Base-by-base conservation (phyloP, 352 stramenopile species). In the Pythium aristosporum region DNA sequence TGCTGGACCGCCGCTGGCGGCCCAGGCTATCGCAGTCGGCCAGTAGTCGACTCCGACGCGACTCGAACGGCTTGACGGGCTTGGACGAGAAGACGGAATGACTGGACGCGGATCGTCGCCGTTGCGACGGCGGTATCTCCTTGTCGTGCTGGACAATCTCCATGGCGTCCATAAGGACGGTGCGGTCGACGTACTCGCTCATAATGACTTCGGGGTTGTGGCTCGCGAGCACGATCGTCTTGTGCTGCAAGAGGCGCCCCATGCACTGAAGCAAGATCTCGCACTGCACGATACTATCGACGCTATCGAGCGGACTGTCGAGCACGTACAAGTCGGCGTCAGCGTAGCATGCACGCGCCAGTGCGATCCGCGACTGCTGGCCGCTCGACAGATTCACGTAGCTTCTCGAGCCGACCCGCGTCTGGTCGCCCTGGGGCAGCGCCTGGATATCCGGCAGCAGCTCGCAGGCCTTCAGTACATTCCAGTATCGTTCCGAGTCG, bases 151-250 rank as follows among this genome's bases (percentile, higher is more conserved):
- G 54, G 11, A 67, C 39, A 8, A 65, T 57, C 20, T 67, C 68
- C 51, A 69, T 55, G 39, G 57, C 57, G 16, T 70, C 68, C 53
- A 74, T 62, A 0, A 36, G 46, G 3, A 74, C 23, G 0, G 48
- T 52, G 16, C 68, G 68, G 48, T 75, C 68, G 30, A 69, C 68
- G 28, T 62, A 69, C 25, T 72, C 64, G 15, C 65, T 73, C 21
- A 49, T 36, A 49, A 74, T 76, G 9, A 76, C 50, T 23, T 97
- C 83, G 10, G 96, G 62, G 39, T 87, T 87, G 74, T 98, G 96
- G 9, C 91, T 98, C 10, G 93, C 92, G 18, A 97, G 74, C 32
- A 98, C 64, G 11, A 97, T 79, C 23, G 79, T 90, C 55, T 79
- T 79, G 66, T 68, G 36, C 32, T 69, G 63, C 32, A 75, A 39